These are phyloP conservation scores for Globisporangium nunn DNA, from an alignment of 352 stramenopile species.

Conservation along the genomic window DNA sequence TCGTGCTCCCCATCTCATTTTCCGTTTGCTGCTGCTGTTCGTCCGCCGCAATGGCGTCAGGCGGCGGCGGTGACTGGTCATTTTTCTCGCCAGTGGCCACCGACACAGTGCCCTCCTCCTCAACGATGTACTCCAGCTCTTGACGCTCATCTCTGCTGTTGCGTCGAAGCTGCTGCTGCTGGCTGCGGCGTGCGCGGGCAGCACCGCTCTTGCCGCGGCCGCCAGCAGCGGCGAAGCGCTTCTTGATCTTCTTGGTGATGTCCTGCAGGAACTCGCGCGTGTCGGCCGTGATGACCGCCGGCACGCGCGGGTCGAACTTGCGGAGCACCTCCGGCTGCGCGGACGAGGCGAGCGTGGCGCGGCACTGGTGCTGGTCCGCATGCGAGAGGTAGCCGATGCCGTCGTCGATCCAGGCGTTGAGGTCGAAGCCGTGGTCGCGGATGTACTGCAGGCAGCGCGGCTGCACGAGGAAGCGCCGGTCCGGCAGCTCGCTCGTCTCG, in stretches of 20 bases:
- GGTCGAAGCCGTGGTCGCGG: slow-evolving; percentile 66
- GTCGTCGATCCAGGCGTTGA: slow-evolving; percentile 71
- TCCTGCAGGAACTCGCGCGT: slow-evolving; percentile 35
- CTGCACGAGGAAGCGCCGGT: slow-evolving; percentile 61
- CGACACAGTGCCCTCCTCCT: background rate
- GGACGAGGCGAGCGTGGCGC: slow-evolving; percentile 17
- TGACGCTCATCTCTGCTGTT: background rate
- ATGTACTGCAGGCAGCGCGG: slow-evolving; percentile 75
- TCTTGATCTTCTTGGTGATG: slow-evolving; percentile 20
- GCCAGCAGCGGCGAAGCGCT: slow-evolving; percentile 5
- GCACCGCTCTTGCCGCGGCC: background rate
- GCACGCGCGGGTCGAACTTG: slow-evolving; percentile 26
- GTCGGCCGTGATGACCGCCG: slow-evolving; percentile 30
- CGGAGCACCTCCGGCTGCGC: slow-evolving; percentile 27
- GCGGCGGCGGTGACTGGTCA: background rate
- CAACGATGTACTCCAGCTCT: background rate
- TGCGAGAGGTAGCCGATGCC: slow-evolving; percentile 70
- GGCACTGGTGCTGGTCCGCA: slow-evolving; percentile 29
- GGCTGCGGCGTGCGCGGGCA: background rate
- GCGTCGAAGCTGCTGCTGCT: slow-evolving; percentile 1
- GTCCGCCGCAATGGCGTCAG: background rate
- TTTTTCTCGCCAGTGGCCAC: background rate
- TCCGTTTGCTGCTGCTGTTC: background rate
- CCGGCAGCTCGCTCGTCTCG: slow-evolving; percentile 21
- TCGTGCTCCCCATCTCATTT: background rate